Percentiles rank a stretch among this genome's conserved stretches.
phyloP scores from a whole-genome alignment of 2,329 filamentous ascomycete genomes.

The Diplodia intermedia region DNA sequence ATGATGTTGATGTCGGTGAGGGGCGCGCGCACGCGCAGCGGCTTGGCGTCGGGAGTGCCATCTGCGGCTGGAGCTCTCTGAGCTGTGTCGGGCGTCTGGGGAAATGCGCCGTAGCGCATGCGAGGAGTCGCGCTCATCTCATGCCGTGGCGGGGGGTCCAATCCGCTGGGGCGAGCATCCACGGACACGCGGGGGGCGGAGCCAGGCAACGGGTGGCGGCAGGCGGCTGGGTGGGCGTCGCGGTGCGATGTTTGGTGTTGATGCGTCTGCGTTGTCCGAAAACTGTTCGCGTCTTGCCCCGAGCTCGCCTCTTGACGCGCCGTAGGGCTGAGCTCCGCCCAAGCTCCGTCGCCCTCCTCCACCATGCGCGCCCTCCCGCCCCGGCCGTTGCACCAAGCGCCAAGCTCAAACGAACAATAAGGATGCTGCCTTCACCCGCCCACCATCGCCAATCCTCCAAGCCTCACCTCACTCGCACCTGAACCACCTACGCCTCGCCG shows the following conservation, averaged over 20 bases:
- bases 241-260: conserved; percentile 34
- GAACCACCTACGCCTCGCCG: background rate
- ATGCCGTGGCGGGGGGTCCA: conserved; percentile 49
- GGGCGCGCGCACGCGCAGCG: conserved; percentile 44
- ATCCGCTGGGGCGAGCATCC: conserved; percentile 22
- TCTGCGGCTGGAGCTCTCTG: conserved; percentile 34
- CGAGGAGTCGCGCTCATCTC: conserved; percentile 85
- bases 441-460: background rate
- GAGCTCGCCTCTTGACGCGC: conserved; percentile 32
- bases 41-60: conserved; percentile 36
- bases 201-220: conserved; percentile 17
- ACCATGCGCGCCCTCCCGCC: conserved; percentile 14
- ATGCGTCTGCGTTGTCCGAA: conserved; percentile 38
- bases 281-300: conserved; percentile 36
- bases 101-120: conserved; percentile 77
- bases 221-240: conserved; percentile 19
- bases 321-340: conserved; percentile 24
- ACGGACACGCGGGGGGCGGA: conserved; percentile 14
- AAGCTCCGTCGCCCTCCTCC: conserved; percentile 12
- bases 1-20: conserved; percentile 41
- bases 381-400: background rate
- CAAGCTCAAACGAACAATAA: background rate
- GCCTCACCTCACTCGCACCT: background rate
- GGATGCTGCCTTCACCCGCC: conserved; percentile 10
- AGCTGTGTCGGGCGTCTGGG: conserved; percentile 69